These are phyloP conservation scores for Penicillium sp. DNA, from an alignment of 2,329 filamentous ascomycete genomes.

Conservation along the genomic window DNA sequence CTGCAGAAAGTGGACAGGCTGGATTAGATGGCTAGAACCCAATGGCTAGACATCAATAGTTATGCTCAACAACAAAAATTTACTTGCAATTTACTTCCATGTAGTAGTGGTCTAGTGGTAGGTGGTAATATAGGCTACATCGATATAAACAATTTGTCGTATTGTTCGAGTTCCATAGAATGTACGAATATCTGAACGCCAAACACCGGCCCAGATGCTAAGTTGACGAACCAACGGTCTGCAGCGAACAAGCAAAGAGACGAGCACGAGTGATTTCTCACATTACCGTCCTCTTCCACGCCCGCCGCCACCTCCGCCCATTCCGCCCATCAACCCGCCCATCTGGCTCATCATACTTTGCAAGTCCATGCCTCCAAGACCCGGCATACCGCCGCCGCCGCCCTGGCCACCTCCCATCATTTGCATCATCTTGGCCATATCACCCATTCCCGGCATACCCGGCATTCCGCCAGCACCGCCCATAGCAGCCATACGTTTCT, in stretches of 20 bases:
- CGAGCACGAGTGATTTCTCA: constrained; percentile 1
- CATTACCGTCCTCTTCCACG: constrained; percentile 34
- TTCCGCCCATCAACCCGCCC: constrained; percentile 57
- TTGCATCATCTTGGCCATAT: constrained; percentile 94
- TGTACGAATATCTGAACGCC: constrained; percentile 15
- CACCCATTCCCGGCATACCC: constrained; percentile 66
- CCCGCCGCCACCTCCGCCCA: constrained; percentile 38
- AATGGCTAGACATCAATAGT: too few species aligned
- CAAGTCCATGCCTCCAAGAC: constrained; percentile 56
- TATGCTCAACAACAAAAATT: too few species aligned
- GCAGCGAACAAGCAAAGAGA: constrained; percentile 11
- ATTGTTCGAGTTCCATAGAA: constrained; percentile 2
- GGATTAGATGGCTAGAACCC: too few species aligned
- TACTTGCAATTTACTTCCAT: too few species aligned
- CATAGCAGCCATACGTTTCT: constrained; percentile 91
- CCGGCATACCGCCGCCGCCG: constrained; percentile 66
- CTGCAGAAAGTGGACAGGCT: constrained; percentile 19
- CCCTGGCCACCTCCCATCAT: constrained; percentile 73
- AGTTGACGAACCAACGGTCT: constrained; percentile 13
- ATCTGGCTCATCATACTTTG: constrained; percentile 77
- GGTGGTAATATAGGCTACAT: not conserved
- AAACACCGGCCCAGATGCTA: constrained; percentile 23
- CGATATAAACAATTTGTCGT: constrained; percentile 4
- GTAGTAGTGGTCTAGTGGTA: too few species aligned
- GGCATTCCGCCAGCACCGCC: constrained; percentile 66